phyloP scores from a whole-genome alignment of 2,329 filamentous ascomycete genomes.

The Pestalotiopsis sp. region DNA sequence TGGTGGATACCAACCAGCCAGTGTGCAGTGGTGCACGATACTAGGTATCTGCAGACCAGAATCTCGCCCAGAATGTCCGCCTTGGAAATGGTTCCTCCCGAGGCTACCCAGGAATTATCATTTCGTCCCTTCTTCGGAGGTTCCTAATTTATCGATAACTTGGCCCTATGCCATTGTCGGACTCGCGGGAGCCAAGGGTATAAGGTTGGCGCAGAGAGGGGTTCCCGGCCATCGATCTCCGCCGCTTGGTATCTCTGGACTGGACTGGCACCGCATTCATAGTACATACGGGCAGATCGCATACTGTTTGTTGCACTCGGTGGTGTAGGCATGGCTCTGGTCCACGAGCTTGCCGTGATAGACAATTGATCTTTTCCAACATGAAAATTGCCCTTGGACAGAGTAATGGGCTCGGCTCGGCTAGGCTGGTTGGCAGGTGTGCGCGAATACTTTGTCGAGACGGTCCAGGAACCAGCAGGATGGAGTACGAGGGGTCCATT shows the following conservation, averaged over 20 bases:
- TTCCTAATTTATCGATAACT: background rate
- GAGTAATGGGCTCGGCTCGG: background rate
- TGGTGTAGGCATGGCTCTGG: background rate
- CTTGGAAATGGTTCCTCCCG: background rate
- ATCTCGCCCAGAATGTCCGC: background rate
- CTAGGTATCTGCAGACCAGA: background rate
- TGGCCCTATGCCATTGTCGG: conserved; percentile 4
- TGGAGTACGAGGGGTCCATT: background rate
- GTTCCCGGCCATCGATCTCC: background rate
- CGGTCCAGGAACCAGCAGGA: background rate
- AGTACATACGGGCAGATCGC: background rate
- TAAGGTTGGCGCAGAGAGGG: background rate
- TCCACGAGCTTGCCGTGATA: background rate
- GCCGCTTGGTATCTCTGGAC: background rate
- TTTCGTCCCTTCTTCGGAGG: conserved; percentile 10
- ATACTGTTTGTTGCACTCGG: background rate
- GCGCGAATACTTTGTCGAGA: background rate
- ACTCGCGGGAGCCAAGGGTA: background rate
- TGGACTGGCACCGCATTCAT: background rate
- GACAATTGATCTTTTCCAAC: background rate
- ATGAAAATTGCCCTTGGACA: too few species aligned
- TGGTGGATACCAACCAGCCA: background rate
- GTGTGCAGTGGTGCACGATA: background rate
- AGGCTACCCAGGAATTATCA: background rate
- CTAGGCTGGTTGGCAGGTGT: background rate